Base-by-base conservation (phyloP, 148 eudicot genomes). In the Chenopodium quinoa region DNA sequence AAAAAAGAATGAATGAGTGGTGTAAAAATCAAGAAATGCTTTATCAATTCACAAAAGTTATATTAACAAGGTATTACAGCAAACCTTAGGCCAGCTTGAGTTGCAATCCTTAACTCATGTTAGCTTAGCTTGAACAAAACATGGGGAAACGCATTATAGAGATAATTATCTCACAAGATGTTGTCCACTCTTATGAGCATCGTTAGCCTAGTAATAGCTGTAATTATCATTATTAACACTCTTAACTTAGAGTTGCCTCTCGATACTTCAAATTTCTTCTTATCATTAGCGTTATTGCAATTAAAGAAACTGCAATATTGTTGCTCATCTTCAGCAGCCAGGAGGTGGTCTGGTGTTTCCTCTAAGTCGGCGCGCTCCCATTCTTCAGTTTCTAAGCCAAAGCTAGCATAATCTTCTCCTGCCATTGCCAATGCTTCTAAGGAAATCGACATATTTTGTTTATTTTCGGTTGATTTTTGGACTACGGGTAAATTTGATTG, bases 401-500 rank as follows among this genome's bases (percentile, higher is more conserved):
- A 79, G 31, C 85, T 78, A 0, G 12, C 46, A 73, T 75, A 85
- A 54, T 88, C 84, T 74, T 73, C 89, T 8, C 89, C 91, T 4
- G 86, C 82, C 91, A 91, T 91, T 62, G 93, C 91, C 67, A 85
- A 72, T 47, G 87, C 90, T 67, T 91, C 91, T 48, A 89, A 60
- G 37, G 91, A 89, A 80, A 80, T 46, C 20, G 82, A 71, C 87
- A 85, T 87, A 54, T 66, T 73, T 56, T 14, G 4, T 25, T 58
- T 22, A 27, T 0, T 32, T 16, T 60, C 3, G 66, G 27, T 20
- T 62, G 22, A 58, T 6, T 19, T n/a, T 62, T 62, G 27, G 66
- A 20, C 23, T 19, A 20, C 6, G 60, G 52, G 9, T 56, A 13
- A 56, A 13, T 58, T 19, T 58, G n/a, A 3, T 16, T 12, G 13